These are phyloP conservation scores for Kluyveromyces nonfermentans DNA, from an alignment of 805 yeast species.

Conservation along the genomic window DNA sequence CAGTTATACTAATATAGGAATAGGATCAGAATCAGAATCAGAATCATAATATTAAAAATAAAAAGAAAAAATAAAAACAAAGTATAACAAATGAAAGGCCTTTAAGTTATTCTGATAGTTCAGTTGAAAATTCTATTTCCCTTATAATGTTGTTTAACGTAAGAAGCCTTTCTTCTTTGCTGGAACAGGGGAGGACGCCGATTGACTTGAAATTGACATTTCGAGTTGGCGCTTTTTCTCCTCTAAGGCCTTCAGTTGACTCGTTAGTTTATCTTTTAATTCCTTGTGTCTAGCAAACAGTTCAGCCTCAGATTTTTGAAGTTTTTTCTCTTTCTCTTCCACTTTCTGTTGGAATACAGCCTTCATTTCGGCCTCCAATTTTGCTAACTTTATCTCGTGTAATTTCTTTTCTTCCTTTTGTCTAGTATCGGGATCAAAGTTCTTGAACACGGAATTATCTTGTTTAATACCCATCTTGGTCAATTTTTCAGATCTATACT, in stretches of 20 bases:
- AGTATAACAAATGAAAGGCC: no score
- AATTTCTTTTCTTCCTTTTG: constrained; percentile 89
- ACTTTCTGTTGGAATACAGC: constrained; percentile 94
- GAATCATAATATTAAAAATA: background rate
- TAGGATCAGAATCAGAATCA: background rate
- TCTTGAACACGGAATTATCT: constrained; percentile 87
- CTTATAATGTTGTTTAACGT: constrained; percentile 34
- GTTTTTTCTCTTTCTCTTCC: constrained; percentile 90
- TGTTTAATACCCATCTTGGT: constrained; percentile 78
- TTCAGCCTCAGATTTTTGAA: constrained; percentile 95
- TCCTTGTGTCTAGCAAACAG: constrained; percentile 91
- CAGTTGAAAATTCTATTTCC: no score
- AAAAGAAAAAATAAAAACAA: no score
- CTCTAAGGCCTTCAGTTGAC: constrained; percentile 82
- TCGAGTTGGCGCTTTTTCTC: constrained; percentile 81
- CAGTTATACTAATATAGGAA: no score
- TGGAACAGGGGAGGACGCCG: constrained; percentile 41
- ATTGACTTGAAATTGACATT: constrained; percentile 26
- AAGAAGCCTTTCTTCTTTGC: constrained; percentile 75
- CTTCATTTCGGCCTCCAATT: constrained; percentile 95
- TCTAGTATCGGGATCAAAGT: constrained; percentile 84
- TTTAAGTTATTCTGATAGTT: no score
- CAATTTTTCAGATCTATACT: constrained; percentile 80
- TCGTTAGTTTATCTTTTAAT: constrained; percentile 87
- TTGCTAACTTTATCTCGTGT: constrained; percentile 88